Evolutionary conservation across 1,284 basidiomycete genomes (phyloP).

Genomic region (Apiotrichum veenhuisii): DNA sequence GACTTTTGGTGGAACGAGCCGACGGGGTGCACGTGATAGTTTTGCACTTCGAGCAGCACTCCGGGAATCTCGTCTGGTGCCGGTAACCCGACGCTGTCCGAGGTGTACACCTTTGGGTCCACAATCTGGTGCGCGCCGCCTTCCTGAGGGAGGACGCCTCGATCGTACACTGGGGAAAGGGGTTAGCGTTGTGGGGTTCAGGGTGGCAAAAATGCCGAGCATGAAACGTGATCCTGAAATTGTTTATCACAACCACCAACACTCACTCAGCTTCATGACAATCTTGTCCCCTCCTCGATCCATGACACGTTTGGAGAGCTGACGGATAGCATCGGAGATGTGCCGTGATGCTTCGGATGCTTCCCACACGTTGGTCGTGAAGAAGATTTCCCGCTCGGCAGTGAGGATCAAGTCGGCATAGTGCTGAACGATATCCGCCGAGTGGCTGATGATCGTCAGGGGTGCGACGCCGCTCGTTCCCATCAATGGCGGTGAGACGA

Average conservation of each 20-base stretch:
- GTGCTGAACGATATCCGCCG: constrained; percentile 36
- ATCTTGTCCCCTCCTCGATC: constrained; percentile 26
- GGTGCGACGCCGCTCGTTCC: constrained; percentile 25
- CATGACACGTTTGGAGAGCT: constrained; percentile 28
- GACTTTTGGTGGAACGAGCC: constrained; percentile 66
- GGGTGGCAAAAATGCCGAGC: background rate
- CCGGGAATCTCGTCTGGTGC: constrained; percentile 18
- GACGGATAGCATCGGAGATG: constrained; percentile 26
- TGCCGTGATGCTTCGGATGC: constrained; percentile 21
- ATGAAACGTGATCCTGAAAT: background rate
- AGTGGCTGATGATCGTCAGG: constrained; percentile 31
- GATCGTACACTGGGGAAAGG: constrained; percentile 27
- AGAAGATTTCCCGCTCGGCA: constrained; percentile 31
- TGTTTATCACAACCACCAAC: background rate
- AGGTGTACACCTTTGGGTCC: background rate
- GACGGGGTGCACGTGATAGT: constrained; percentile 38
- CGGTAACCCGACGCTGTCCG: constrained; percentile 11
- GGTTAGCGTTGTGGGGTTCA: background rate
- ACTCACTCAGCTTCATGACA: constrained; percentile 31
- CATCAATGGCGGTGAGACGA: constrained; percentile 29
- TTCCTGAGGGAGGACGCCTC: constrained; percentile 20
- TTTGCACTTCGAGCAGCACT: constrained; percentile 25
- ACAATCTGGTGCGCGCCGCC: constrained; percentile 15
- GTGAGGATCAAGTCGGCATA: constrained; percentile 29
- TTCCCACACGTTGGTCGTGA: constrained; percentile 37